Base-by-base conservation (phyloP, 192 early-diverging fungal genomes). In the Podila minutissima region DNA sequence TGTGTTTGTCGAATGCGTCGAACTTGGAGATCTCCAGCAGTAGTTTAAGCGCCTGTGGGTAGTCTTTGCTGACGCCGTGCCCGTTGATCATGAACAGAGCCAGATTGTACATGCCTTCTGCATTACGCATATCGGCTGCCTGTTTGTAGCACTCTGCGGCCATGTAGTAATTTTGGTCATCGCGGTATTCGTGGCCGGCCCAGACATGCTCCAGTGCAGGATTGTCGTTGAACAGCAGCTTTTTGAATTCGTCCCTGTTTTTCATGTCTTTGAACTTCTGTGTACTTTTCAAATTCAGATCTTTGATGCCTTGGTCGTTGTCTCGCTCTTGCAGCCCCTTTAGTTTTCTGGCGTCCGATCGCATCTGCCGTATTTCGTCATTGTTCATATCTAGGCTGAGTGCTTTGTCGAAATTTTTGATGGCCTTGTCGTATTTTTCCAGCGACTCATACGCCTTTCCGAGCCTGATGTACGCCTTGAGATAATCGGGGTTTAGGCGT, bases 101-200 rank as follows among this genome's bases (percentile, higher is more conserved):
- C 71, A 72, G 71, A 72, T 72, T 72, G 53, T 72, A 72, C 71
- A 72, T 72, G 71, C 62, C 71, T 72, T 72, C 71, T 59, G 71
- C 26, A 65, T 49, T 72, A 72, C 71, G 71, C 71, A 72, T 72
- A 72, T 64, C 71, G 71, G 71, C 71, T 48, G 71, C 71, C 62
- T 58, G 48, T 64, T 72, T 72, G 71, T 72, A 72, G 62, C 71
- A 72, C 71, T 72, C 63, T 59, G 71, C 71, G 55, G 71, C 71
- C 62, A 29, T 72, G 71, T 58, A 3, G 63, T 72, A 72, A 64
- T 64, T 48, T 65, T 72, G 71, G 59, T 46, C 62, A 48, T 72
- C 71, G 53, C 71, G 71, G 71, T 72, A 72, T 65, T 72, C 71
- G 63, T 72, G 63, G 71, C 71, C 71, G 51, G 71, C 71, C 71